A percentile compares a stretch with the other conserved stretches of the same genome.
These are phyloP conservation scores for Teunomyces aglyptinius DNA, from an alignment of 805 yeast genomes.

Conservation along the genomic window DNA sequence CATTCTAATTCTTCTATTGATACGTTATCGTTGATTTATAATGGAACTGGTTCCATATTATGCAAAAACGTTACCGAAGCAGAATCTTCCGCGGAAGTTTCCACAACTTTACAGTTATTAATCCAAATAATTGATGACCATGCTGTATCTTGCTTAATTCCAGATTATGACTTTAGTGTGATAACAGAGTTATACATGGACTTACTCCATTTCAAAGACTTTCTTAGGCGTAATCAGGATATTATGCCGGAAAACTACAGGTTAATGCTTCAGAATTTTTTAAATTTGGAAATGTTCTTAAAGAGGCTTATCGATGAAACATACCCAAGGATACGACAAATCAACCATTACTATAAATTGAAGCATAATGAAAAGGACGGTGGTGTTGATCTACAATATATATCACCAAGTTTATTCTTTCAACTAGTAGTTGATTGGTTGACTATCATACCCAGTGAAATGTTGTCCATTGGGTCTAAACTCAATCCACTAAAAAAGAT, in stretches of 20 bases:
- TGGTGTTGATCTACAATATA: conserved; percentile 18
- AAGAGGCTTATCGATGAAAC: conserved; percentile 21
- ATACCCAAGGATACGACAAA: conserved; percentile 25
- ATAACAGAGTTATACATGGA: conserved; percentile 24
- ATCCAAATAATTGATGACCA: conserved; percentile 22
- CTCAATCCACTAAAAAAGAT: conserved; percentile 30
- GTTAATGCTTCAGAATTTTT: conserved; percentile 10
- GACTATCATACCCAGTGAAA: conserved; percentile 32
- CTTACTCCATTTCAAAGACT: conserved; percentile 25
- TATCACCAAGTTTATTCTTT: conserved; percentile 31
- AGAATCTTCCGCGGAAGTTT: conserved; percentile 12
- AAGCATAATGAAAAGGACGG: conserved; percentile 13
- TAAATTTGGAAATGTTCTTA: conserved; percentile 32
- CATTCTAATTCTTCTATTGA: conserved; percentile 31
- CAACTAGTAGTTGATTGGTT: conserved; percentile 37
- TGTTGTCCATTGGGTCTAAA: conserved; percentile 25
- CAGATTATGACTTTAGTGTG: conserved; percentile 34
- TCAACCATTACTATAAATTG: conserved; percentile 24
- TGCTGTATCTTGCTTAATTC: conserved; percentile 21
- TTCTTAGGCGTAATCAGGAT: conserved; percentile 13
- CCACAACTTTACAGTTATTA: conserved; percentile 19
- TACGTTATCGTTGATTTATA: conserved; percentile 31
- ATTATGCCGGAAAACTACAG: conserved; percentile 7
- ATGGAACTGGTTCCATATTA: conserved; percentile 34
- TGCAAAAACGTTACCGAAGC: conserved; percentile 24